Evolutionary conservation across 2,329 filamentous ascomycete species (phyloP).

Genomic region (Aspergillus fumigatus): DNA sequence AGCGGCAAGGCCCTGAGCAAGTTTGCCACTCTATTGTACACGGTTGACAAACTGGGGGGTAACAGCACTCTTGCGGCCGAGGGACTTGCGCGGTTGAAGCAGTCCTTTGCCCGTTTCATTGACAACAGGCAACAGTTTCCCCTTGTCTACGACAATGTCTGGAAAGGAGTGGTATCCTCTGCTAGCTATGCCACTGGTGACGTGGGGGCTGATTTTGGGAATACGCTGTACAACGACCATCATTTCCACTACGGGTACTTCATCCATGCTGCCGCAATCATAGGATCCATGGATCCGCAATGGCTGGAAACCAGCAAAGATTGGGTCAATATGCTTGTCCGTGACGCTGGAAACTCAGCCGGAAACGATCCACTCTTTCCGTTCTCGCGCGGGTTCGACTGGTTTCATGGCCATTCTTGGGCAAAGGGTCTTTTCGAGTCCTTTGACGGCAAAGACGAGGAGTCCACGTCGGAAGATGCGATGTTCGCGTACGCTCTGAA

Average conservation of each 20-base stretch:
- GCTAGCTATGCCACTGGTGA: constrained; percentile 67
- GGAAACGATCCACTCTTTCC: constrained; percentile 70
- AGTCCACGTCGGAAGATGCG: constrained; percentile 85
- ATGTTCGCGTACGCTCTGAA: constrained; percentile 85
- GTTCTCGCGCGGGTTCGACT: constrained; percentile 80
- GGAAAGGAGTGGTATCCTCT: constrained; percentile 77
- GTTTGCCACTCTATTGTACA: constrained; percentile 66
- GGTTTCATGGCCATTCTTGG: constrained; percentile 94
- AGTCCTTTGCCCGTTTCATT: constrained; percentile 61
- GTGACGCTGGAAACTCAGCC: constrained; percentile 77
- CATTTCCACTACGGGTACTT: constrained; percentile 75
- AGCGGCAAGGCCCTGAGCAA: constrained; percentile 81
- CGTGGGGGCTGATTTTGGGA: constrained; percentile 76
- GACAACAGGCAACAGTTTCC: constrained; percentile 63
- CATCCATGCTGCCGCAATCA: constrained; percentile 77
- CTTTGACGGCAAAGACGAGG: constrained; percentile 55
- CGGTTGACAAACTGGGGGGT: constrained; percentile 58
- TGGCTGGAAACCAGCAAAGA: constrained; percentile 72
- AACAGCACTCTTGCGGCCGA: constrained; percentile 54
- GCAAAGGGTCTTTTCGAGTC: constrained; percentile 59
- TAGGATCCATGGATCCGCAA: constrained; percentile 68
- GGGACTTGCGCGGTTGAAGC: constrained; percentile 60
- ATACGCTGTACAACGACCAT: constrained; percentile 67
- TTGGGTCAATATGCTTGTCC: constrained; percentile 78
- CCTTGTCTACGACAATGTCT: constrained; percentile 54